These are phyloP conservation scores for Penicillium maclennaniae DNA, from an alignment of 495 filamentous ascomycete genomes.

Conservation along the genomic window DNA sequence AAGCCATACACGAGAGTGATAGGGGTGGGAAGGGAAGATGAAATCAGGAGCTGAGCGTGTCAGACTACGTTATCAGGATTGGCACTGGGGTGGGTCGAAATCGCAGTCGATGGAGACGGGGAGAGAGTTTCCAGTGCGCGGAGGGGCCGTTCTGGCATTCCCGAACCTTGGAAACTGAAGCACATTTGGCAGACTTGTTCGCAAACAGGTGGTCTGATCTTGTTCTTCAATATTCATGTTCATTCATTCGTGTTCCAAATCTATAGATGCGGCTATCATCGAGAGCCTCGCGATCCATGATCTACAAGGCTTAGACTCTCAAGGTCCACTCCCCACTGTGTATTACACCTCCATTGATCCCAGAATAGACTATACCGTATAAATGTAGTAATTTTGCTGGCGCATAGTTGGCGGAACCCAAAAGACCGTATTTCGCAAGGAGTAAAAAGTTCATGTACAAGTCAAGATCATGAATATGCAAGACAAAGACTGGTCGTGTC, in stretches of 20 bases:
- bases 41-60: constrained; percentile 1
- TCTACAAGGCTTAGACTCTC: constrained; percentile 5
- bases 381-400: background rate
- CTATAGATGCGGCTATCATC: background rate
- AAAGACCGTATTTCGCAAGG: constrained; percentile 2
- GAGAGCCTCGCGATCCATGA: constrained; percentile 6
- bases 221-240: background rate
- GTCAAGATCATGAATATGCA: constrained; percentile 16
- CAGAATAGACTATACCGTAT: background rate
- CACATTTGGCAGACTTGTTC: no score
- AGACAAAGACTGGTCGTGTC: constrained; percentile 18
- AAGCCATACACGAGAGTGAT: constrained; percentile 28
- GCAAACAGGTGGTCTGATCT: background rate
- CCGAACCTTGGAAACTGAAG: background rate
- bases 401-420: background rate
- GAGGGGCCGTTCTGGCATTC: background rate
- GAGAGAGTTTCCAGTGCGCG: background rate
- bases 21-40: background rate
- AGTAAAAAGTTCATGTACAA: constrained; percentile 13
- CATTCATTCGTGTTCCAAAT: background rate
- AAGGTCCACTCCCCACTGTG: constrained; percentile 9
- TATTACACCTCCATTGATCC: constrained; percentile 6
- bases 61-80: background rate
- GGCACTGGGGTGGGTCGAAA: background rate
- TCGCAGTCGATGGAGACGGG: background rate